These are phyloP conservation scores for Fonsecaea erecta DNA, from an alignment of 2,329 filamentous ascomycete genomes.

Conservation along the genomic window DNA sequence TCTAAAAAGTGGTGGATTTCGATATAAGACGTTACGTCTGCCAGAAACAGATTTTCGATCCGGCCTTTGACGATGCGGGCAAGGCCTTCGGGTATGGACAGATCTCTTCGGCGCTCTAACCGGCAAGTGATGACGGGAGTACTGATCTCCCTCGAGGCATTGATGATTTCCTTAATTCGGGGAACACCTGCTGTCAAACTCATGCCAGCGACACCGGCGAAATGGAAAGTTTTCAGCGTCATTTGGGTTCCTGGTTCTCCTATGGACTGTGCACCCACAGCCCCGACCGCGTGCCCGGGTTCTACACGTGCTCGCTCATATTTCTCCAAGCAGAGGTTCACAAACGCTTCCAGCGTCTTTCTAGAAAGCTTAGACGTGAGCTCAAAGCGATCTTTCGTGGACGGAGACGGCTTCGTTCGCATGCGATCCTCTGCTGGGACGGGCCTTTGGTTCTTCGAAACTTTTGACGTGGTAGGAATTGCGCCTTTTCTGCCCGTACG, in stretches of 20 bases:
- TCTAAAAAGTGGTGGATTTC: constrained; percentile 75
- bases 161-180: constrained; percentile 99
- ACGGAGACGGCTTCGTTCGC: constrained; percentile 26
- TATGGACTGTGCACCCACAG: constrained; percentile 95
- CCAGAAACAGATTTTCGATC: constrained; percentile 91
- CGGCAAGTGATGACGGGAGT: constrained; percentile 93
- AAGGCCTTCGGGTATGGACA: constrained; percentile 37
- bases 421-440: constrained; percentile 2
- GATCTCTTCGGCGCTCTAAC: constrained; percentile 47
- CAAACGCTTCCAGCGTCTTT: constrained; percentile 73
- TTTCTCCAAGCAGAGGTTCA: constrained; percentile 81
- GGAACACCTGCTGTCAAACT: constrained; percentile 99
- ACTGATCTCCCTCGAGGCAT: constrained; percentile 90
- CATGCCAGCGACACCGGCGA: constrained; percentile 99
- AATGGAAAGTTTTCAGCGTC: constrained; percentile 99
- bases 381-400: constrained; percentile 53
- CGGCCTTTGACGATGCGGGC: constrained; percentile 90
- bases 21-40: constrained; percentile 77
- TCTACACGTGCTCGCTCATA: constrained; percentile 91
- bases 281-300: constrained; percentile 92
- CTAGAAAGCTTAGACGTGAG: constrained; percentile 83
- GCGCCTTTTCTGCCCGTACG: constrained; percentile 25
- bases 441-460: constrained; percentile 33
- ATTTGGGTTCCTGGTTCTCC: constrained; percentile 98
- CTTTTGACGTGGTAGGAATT: constrained; percentile 16